Evolutionary conservation across 1,284 basidiomycete species (phyloP), one percentile per base, ranked within the genome.

Genomic region (Rhizopogon parksii): DNA sequence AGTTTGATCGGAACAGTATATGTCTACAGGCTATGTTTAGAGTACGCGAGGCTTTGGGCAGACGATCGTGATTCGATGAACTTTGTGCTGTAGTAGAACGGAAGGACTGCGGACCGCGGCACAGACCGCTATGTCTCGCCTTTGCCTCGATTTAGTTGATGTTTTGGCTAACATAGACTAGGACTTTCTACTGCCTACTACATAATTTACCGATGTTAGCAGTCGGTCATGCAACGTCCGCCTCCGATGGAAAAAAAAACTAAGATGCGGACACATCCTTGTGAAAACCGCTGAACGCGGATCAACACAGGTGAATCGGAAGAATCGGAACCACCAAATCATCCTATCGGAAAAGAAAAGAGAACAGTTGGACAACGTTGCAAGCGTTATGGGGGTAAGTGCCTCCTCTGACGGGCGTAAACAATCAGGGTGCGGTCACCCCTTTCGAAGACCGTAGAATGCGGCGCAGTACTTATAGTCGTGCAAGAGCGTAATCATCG

Each of bases 1-100:
- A 19, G 21, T 4, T 9, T 56, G 40, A 60, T 1, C 38, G 6
- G 5, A 56, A 53, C 61, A 88, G 85, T 78, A 24, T 90, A 95
- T 67, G 82, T 95, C n/a, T 95, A 91, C 67, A 75, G 91, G 52
- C 71, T 97, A 14, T 88, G 89, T 61, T 70, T 97, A 46, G 94
- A 97, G 64, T 97, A 91, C 76, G 93, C 85, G 8, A 72, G 91
- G 36, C 71, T 96, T 34, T 86, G 81, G 73, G 78, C 86, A 14
- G 90, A 95, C 61, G 87, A 94, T 69, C 77, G 91, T 45, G 88
- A 88, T 43, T 72, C 78, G 17, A 84, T 83, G 85, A 68, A 62
- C 57, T 83, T 77, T 55, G 60, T 60, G 32, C 40, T 66, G 15
- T 71, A 34, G 19, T n/a, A 19, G 32, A 19, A 8, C 32, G 25